Evolutionary conservation across 352 stramenopile species (phyloP).

Genomic region (Saprolegnia diclina): DNA sequence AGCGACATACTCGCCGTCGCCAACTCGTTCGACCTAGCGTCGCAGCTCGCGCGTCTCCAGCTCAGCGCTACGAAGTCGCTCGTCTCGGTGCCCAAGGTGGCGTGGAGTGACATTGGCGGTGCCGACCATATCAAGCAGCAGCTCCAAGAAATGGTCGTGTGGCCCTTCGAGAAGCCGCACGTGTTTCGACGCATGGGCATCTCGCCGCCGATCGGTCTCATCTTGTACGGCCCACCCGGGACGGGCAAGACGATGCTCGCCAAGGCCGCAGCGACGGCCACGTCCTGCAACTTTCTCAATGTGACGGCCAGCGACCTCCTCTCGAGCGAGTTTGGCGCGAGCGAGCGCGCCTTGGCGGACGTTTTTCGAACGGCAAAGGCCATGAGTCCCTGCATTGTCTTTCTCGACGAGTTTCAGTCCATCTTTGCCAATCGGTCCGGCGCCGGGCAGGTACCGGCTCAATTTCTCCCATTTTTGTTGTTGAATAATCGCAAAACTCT

Average conservation of each 20-base stretch:
- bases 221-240: conserved; percentile 71
- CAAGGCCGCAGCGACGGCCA: conserved; percentile 69
- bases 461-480: not conserved
- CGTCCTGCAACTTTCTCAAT: conserved; percentile 80
- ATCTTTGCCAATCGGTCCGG: conserved; percentile 75
- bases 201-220: conserved; percentile 62
- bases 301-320: conserved; percentile 72
- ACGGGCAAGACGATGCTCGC: conserved; percentile 85
- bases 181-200: conserved; percentile 80
- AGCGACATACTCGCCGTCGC: conserved; percentile 62
- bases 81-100: conserved; percentile 40
- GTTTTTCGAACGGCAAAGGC: conserved; percentile 65
- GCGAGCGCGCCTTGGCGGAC: conserved; percentile 68
- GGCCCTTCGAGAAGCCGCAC: conserved; percentile 71
- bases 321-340: conserved; percentile 76
- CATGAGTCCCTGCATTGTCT: conserved; percentile 78
- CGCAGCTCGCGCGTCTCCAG: not conserved
- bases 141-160: conserved; percentile 80
- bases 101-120: conserved; percentile 72
- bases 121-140: conserved; percentile 64
- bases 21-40: conserved; percentile 20
- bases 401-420: conserved; percentile 86
- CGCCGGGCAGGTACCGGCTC: conserved; percentile 42
- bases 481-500: not conserved
- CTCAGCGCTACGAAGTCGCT: not conserved